Evolutionary conservation across 495 filamentous ascomycete genomes (phyloP).

Genomic region (Penicillium waksmanii): DNA sequence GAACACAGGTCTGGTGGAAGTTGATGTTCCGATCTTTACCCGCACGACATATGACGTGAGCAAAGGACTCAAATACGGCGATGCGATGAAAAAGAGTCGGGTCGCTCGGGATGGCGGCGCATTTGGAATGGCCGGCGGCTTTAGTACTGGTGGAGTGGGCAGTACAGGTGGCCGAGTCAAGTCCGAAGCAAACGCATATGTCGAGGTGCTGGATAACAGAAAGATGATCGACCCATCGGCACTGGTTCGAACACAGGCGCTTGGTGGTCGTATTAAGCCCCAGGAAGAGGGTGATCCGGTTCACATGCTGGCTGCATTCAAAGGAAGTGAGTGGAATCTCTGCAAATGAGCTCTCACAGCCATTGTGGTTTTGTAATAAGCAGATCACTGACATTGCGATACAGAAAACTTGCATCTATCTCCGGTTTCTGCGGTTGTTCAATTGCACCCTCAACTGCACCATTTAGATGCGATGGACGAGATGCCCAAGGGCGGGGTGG

Average conservation of each 20-base stretch:
- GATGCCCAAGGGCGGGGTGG: conserved; percentile 34
- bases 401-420: conserved; percentile 71
- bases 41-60: conserved; percentile 63
- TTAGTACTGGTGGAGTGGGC: conserved; percentile 46
- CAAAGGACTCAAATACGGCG: conserved; percentile 68
- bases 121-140: conserved; percentile 61
- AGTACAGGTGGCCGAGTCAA: conserved; percentile 40
- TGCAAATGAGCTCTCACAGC: not conserved
- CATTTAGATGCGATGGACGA: conserved; percentile 73
- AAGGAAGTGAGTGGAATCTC: conserved; percentile 52
- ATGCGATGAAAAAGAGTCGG: conserved; percentile 62
- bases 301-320: conserved; percentile 75
- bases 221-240: conserved; percentile 40
- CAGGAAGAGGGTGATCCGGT: conserved; percentile 61
- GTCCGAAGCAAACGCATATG: conserved; percentile 39
- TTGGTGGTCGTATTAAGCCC: conserved; percentile 68
- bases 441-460: conserved; percentile 74
- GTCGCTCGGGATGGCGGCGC: conserved; percentile 59
- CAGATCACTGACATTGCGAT: conserved; percentile 15
- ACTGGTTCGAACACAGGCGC: conserved; percentile 48
- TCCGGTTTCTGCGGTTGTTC: conserved; percentile 67
- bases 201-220: conserved; percentile 41
- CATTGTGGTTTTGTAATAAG: not conserved
- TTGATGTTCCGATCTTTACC: conserved; percentile 71
- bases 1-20: conserved; percentile 68